These are phyloP conservation scores for Malus domestica DNA, from an alignment of 306 rosid genomes.

Conservation along the genomic window ASM211411v1 NC_041798.1:17259501-17260000, in stretches of 20 bases:
- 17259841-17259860: conserved; percentile 65
- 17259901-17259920: conserved; percentile 73
- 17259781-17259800: conserved; percentile 65
- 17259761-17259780: conserved; percentile 49
- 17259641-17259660: background rate
- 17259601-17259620: background rate
- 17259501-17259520: too few relatives aligned
- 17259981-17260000: conserved; percentile 7
- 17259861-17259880: conserved; percentile 50
- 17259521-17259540: too few relatives aligned
- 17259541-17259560: too few relatives aligned
- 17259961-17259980: background rate
- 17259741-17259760: conserved; percentile 39
- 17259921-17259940: conserved; percentile 67
- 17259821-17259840: conserved; percentile 49
- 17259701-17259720: conserved; percentile 56
- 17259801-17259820: conserved; percentile 32
- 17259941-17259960: conserved; percentile 78
- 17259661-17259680: background rate
- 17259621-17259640: background rate
- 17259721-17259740: conserved; percentile 66
- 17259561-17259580: too few relatives aligned
- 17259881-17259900: conserved; percentile 64
- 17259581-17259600: too few relatives aligned
- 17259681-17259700: background rate